These are phyloP conservation scores for Hypericum perforatum DNA, from an alignment of 345 rosid species.

Conservation along the genomic window DNA sequence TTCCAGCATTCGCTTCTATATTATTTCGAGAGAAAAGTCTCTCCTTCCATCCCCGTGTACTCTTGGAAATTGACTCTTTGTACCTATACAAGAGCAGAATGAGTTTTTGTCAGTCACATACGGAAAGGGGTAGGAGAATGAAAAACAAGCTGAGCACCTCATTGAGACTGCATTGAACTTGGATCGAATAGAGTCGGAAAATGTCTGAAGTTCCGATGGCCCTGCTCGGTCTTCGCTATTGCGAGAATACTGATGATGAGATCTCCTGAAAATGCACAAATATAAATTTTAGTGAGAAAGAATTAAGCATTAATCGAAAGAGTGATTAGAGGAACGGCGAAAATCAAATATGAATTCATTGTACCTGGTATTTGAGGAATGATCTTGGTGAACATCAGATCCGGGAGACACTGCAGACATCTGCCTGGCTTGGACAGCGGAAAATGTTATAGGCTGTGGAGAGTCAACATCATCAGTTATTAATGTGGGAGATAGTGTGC, in stretches of 20 bases:
- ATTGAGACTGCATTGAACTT: slow-evolving; percentile 62
- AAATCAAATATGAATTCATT: neutral
- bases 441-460: slow-evolving; percentile 20
- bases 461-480: slow-evolving; percentile 35
- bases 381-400: slow-evolving; percentile 28
- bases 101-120: neutral
- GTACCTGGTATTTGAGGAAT: slow-evolving; percentile 38
- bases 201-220: slow-evolving; percentile 75
- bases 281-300: slow-evolving; percentile 4
- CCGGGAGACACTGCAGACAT: slow-evolving; percentile 44
- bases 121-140: neutral
- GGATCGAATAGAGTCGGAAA: slow-evolving; percentile 79
- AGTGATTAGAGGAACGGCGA: neutral
- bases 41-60: slow-evolving; percentile 93
- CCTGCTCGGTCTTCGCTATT: slow-evolving; percentile 73
- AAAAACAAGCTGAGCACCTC: slow-evolving; percentile 32
- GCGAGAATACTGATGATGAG: slow-evolving; percentile 44
- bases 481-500: slow-evolving; percentile 37
- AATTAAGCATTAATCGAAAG: neutral
- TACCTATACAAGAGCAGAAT: slow-evolving; percentile 33
- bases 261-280: slow-evolving; percentile 23
- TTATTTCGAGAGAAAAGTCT: slow-evolving; percentile 72
- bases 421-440: slow-evolving; percentile 26
- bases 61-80: slow-evolving; percentile 87
- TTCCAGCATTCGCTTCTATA: slow-evolving; percentile 65